Evolutionary conservation across 495 filamentous ascomycete species (phyloP).

Genomic region (Xylaria nigripes): DNA sequence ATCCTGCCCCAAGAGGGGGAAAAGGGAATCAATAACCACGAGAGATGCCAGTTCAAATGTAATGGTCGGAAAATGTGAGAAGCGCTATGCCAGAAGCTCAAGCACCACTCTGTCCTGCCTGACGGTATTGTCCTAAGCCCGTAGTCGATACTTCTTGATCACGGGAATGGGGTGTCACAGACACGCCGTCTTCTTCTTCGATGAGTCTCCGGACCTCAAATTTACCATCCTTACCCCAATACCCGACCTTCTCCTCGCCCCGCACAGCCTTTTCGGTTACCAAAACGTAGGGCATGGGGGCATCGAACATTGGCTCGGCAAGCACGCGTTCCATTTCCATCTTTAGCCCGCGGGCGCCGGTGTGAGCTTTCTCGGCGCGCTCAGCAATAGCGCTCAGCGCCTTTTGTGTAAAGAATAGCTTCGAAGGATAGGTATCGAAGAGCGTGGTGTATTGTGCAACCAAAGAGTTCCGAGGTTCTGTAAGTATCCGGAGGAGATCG

Average conservation of each 20-base stretch:
- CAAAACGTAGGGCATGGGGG: constrained; percentile 58
- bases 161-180: constrained; percentile 18
- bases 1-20: neutral
- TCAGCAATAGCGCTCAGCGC: constrained; percentile 74
- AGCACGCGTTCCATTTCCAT: constrained; percentile 85
- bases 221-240: constrained; percentile 44
- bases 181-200: constrained; percentile 42
- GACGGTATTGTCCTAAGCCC: constrained; percentile 31
- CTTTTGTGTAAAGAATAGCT: constrained; percentile 71
- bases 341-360: constrained; percentile 77
- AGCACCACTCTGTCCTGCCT: constrained; percentile 39
- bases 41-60: too few relatives aligned
- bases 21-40: neutral
- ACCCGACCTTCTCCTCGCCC: constrained; percentile 47
- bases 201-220: constrained; percentile 47
- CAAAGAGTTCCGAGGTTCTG: constrained; percentile 81
- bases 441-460: constrained; percentile 78
- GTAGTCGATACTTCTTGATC: constrained; percentile 12
- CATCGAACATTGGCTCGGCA: constrained; percentile 85
- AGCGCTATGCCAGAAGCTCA: constrained; percentile 12
- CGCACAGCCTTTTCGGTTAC: constrained; percentile 68
- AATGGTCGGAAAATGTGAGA: neutral
- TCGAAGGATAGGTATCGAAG: constrained; percentile 74
- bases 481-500: constrained; percentile 78
- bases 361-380: constrained; percentile 64